Percentiles rank a stretch among this genome's conserved stretches.
phyloP scores from a whole-genome alignment of 176 grass and related monocot species.

The Zea mays region DNA sequence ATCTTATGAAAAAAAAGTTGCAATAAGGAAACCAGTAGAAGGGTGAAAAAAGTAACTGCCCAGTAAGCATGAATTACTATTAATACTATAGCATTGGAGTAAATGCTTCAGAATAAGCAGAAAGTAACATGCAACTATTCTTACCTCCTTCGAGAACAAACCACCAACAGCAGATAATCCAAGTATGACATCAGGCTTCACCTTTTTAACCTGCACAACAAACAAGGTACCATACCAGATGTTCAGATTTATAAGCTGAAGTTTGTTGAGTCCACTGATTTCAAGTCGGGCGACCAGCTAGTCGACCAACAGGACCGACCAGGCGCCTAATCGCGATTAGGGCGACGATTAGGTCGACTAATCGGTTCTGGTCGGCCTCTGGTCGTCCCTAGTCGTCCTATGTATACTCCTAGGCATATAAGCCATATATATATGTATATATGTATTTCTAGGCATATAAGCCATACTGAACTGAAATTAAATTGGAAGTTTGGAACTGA shows the following conservation, averaged over 20 bases:
- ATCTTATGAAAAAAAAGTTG: not conserved
- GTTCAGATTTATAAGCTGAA: slow-evolving; percentile 29
- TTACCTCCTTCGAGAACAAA: slow-evolving; percentile 91
- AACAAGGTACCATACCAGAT: slow-evolving; percentile 22
- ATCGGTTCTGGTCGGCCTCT: no score
- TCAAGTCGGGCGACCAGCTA: no score
- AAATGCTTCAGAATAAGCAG: slow-evolving; percentile 24
- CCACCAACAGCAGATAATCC: slow-evolving; percentile 99
- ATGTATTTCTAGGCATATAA: no score
- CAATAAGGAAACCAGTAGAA: not conserved
- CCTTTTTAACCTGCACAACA: slow-evolving; percentile 82
- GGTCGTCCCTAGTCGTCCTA: no score
- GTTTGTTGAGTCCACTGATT: slow-evolving; percentile 16
- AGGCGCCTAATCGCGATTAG: no score
- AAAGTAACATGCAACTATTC: slow-evolving; percentile 21
- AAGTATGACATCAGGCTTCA: slow-evolving; percentile 96
- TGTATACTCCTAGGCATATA: no score
- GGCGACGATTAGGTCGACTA: no score
- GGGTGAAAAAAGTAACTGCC: not conserved
- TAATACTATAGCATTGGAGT: slow-evolving; percentile 10
- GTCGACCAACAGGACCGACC: no score
- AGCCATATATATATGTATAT: no score
- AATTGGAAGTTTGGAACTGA: no score
- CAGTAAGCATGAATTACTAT: slow-evolving; percentile 15
- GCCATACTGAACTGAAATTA: no score